Conservation (phyloP, 805 yeast genomes). For the Komagataella pseudopastoris region DNA sequence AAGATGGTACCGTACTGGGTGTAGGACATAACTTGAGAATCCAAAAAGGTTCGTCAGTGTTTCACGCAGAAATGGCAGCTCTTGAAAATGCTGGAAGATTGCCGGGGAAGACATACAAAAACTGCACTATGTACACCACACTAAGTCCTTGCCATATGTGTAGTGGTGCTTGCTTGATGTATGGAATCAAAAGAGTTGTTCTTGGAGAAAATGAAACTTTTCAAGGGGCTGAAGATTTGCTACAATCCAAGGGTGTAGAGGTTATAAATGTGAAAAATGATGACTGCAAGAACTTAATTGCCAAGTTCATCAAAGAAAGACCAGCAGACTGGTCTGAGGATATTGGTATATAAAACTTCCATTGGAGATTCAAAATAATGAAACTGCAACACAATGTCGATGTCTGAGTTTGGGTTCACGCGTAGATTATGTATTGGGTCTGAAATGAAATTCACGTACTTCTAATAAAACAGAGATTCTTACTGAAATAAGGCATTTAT, state of each 20-base stretch:
- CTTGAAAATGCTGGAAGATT: conserved; percentile 86
- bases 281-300: conserved; percentile 62
- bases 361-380: neutral
- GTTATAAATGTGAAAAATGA: conserved; percentile 45
- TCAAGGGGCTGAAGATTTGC: conserved; percentile 70
- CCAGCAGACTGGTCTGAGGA: conserved; percentile 79
- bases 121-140: conserved; percentile 86
- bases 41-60: conserved; percentile 69
- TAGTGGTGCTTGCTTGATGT: conserved; percentile 82
- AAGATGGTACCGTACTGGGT: conserved; percentile 73
- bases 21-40: conserved; percentile 85
- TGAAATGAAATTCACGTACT: neutral
- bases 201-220: conserved; percentile 82
- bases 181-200: conserved; percentile 79
- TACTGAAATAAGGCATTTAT: neutral
- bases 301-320: conserved; percentile 59
- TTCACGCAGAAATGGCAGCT: conserved; percentile 89
- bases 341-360: conserved; percentile 34
- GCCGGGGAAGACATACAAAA: conserved; percentile 63
- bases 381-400: neutral
- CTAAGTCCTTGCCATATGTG: conserved; percentile 94
- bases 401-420: neutral
- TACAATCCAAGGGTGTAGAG: conserved; percentile 56
- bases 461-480: neutral
- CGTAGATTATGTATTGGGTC: neutral